Base-by-base conservation (phyloP, 2,329 filamentous ascomycete species). In the Plenodomus tracheiphilus region DNA sequence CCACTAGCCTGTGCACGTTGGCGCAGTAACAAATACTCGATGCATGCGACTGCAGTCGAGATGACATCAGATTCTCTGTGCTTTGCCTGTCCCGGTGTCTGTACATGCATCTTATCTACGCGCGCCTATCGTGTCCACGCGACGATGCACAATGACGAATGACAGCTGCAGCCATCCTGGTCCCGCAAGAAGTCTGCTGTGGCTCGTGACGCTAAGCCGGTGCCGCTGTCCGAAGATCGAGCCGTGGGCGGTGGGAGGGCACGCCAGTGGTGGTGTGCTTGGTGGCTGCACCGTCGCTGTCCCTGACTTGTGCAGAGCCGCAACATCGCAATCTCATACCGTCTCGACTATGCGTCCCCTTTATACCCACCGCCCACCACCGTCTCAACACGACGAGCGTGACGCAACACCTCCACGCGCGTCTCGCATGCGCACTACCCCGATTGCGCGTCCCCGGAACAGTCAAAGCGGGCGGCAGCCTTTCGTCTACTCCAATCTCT, bases 1-100 rank as follows among this genome's bases (percentile, higher is more conserved):
- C 58, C 73, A 75, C 51, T 75, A 44, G 53, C 67, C 28, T 32
- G 13, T 32, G 32, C 13, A 4, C 22, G 41, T 43, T 43, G 49
- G 44, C 40, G n/a, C 18, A 34, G 21, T 40, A 44, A 30, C 15
- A 37, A 43, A 32, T 11, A 35, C 17, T n/a, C n/a, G 21, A 20
- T 21, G 16, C 25, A 21, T 18, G 11, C 32, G 25, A 17, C 13
- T 32, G 28, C 28, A 32, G 8, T 15, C 28, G 28, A 32, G 25
- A 53, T 51, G 53, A 56, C 51, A 54, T 53, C 44, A 51, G 35
- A 11, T 25, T 19, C 34, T 45, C 40, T 34, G 17, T 42, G 21
- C 22, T 15, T 17, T 32, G 20, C 16, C 18, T 4, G 35, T 37
- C 16, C 18, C 16, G 35, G 35, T 37, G 18, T 37, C 4, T 37